These are phyloP conservation scores for Priceomyces carsonii DNA, from an alignment of 805 yeast species.

Conservation along the genomic window DNA sequence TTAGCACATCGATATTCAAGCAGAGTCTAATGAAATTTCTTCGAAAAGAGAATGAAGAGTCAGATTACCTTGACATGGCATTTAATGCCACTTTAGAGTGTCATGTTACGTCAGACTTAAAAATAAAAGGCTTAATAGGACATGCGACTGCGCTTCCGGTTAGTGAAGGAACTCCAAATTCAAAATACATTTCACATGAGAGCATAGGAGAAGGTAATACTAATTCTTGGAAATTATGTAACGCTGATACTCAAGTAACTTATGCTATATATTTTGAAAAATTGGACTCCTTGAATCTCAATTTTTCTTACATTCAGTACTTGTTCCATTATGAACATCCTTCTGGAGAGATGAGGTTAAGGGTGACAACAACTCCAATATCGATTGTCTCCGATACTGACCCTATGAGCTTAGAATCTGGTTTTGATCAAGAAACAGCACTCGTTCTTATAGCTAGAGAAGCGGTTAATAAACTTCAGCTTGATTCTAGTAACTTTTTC, in stretches of 20 bases:
- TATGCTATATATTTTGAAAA: slow-evolving; percentile 61
- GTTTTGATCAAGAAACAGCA: slow-evolving; percentile 72
- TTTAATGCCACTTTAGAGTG: slow-evolving; percentile 62
- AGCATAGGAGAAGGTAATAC: slow-evolving; percentile 52
- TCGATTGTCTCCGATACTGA: slow-evolving; percentile 44
- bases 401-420: slow-evolving; percentile 40
- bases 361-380: slow-evolving; percentile 59
- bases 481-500: slow-evolving; percentile 12
- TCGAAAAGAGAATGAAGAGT: slow-evolving; percentile 30
- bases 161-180: slow-evolving; percentile 22
- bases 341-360: slow-evolving; percentile 54
- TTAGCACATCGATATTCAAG: slow-evolving; percentile 65
- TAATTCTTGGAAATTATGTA: slow-evolving; percentile 60
- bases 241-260: slow-evolving; percentile 56
- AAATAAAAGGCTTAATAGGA: slow-evolving; percentile 62
- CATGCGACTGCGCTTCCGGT: slow-evolving; percentile 52
- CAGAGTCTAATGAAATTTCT: slow-evolving; percentile 61
- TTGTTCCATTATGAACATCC: slow-evolving; percentile 64
- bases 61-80: slow-evolving; percentile 50
- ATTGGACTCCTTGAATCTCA: slow-evolving; percentile 27
- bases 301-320: slow-evolving; percentile 49
- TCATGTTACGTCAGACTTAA: slow-evolving; percentile 49
- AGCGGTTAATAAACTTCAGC: slow-evolving; percentile 44
- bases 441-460: slow-evolving; percentile 60
- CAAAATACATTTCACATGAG: slow-evolving; percentile 29